Conservation (phyloP, 805 yeast genomes). For the Naumovozyma baii region DNA sequence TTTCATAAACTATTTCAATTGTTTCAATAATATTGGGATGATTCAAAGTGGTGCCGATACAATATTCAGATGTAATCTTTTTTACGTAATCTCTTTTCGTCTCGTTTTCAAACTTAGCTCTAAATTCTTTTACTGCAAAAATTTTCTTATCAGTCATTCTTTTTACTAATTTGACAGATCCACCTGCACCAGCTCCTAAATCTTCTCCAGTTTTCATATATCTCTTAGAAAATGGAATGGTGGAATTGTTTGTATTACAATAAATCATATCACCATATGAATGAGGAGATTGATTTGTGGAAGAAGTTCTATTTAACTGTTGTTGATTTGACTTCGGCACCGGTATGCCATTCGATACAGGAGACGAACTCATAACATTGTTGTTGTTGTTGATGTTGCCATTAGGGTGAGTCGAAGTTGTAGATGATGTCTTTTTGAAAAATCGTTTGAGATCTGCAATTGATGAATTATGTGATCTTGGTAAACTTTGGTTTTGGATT, state of each 20-base stretch:
- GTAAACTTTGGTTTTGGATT: slow-evolving; percentile 29
- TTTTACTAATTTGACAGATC: slow-evolving; percentile 67
- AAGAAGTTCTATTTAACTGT: neutral
- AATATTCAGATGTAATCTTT: slow-evolving; percentile 88
- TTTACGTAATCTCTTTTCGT: slow-evolving; percentile 78
- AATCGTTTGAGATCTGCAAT: slow-evolving; percentile 71
- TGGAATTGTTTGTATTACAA: slow-evolving; percentile 31
- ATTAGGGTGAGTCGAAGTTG: neutral
- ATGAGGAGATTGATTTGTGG: slow-evolving; percentile 17
- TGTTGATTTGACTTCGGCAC: slow-evolving; percentile 1
- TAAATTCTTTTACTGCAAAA: slow-evolving; percentile 88
- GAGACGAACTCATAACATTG: neutral
- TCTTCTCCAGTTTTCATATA: slow-evolving; percentile 77
- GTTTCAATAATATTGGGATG: slow-evolving; percentile 89
- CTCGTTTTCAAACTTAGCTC: slow-evolving; percentile 66
- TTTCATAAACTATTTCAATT: slow-evolving; percentile 81
- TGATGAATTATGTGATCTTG: slow-evolving; percentile 57
- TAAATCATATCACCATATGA: slow-evolving; percentile 31
- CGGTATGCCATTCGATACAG: slow-evolving; percentile 1
- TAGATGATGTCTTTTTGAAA: slow-evolving; percentile 40
- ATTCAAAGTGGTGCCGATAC: slow-evolving; percentile 82
- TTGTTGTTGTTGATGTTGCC: neutral
- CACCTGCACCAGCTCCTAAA: slow-evolving; percentile 94
- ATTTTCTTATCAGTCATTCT: slow-evolving; percentile 57
- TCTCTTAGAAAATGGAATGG: slow-evolving; percentile 56